Evolutionary conservation across 1,284 basidiomycete species (phyloP).

Genomic region (Puccinia hordei): DNA sequence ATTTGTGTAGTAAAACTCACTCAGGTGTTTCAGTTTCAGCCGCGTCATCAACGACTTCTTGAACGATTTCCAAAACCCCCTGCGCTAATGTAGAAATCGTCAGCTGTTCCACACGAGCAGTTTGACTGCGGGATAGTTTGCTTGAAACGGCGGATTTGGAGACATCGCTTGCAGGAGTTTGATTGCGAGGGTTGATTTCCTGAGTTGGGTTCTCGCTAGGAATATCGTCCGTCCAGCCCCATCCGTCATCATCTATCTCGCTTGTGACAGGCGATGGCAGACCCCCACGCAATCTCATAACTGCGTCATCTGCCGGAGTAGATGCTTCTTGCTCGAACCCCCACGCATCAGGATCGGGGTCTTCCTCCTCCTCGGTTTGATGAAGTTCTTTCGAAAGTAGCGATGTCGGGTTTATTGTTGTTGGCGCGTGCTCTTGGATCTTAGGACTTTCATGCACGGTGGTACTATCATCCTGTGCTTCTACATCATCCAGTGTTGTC

Average conservation of each 20-base stretch:
- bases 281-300: constrained; percentile 44
- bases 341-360: constrained; percentile 32
- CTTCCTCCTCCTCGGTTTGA: constrained; percentile 13
- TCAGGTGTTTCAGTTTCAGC: constrained; percentile 23
- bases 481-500: not conserved
- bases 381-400: not conserved
- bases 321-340: constrained; percentile 39
- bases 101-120: constrained; percentile 22
- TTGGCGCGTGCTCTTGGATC: not conserved
- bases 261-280: constrained; percentile 22
- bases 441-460: not conserved
- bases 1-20: constrained; percentile 5
- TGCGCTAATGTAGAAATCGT: constrained; percentile 48
- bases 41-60: constrained; percentile 31
- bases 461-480: not conserved
- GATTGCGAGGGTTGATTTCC: not conserved
- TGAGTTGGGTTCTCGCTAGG: constrained; percentile 2
- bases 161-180: not conserved
- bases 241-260: constrained; percentile 47
- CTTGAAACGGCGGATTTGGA: not conserved
- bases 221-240: constrained; percentile 47
- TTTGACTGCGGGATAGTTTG: not conserved
- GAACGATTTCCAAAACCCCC: constrained; percentile 22
- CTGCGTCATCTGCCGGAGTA: not conserved
- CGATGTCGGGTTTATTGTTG: not conserved